Conservation (phyloP, 1,139 yeast genomes). For the Kodamaea derodonti region DNA sequence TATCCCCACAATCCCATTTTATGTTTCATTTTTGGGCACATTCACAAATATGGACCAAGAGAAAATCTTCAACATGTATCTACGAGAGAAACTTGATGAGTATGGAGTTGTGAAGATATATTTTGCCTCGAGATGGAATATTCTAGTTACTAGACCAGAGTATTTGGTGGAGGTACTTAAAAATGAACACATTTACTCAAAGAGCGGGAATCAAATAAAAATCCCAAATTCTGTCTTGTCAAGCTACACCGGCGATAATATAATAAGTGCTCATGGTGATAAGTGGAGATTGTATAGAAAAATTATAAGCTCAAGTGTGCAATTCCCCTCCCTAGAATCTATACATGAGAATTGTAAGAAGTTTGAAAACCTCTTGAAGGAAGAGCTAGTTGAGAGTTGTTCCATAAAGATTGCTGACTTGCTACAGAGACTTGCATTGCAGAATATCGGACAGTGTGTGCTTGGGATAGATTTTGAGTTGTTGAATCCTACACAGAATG, state of each 20-base stretch:
- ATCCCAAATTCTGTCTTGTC: constrained; percentile 56
- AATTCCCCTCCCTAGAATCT: constrained; percentile 41
- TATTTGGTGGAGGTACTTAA: constrained; percentile 44
- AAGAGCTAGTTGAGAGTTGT: constrained; percentile 6
- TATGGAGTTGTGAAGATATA: constrained; percentile 59
- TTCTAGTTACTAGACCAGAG: constrained; percentile 49
- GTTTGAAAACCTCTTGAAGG: constrained; percentile 16
- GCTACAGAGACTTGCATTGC: constrained; percentile 46
- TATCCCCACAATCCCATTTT: constrained; percentile 62
- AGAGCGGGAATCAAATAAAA: constrained; percentile 59
- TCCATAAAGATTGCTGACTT: constrained; percentile 32
- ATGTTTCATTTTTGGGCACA: constrained; percentile 50
- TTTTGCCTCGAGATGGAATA: constrained; percentile 64
- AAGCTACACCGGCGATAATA: constrained; percentile 58
- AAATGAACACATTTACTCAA: constrained; percentile 48
- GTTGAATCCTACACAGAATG: constrained; percentile 18
- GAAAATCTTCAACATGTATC: constrained; percentile 34
- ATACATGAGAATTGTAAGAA: constrained; percentile 31
- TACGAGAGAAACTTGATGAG: constrained; percentile 16
- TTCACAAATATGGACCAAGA: constrained; percentile 46
- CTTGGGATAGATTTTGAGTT: constrained; percentile 47
- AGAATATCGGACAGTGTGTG: constrained; percentile 48
- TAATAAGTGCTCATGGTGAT: constrained; percentile 57
- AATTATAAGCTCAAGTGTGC: constrained; percentile 46
- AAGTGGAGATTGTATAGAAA: constrained; percentile 51